Evolutionary conservation across 2,329 filamentous ascomycete genomes (phyloP), one percentile per base, ranked within the genome.

Genomic region (Beauveria rudraprayagi): DNA sequence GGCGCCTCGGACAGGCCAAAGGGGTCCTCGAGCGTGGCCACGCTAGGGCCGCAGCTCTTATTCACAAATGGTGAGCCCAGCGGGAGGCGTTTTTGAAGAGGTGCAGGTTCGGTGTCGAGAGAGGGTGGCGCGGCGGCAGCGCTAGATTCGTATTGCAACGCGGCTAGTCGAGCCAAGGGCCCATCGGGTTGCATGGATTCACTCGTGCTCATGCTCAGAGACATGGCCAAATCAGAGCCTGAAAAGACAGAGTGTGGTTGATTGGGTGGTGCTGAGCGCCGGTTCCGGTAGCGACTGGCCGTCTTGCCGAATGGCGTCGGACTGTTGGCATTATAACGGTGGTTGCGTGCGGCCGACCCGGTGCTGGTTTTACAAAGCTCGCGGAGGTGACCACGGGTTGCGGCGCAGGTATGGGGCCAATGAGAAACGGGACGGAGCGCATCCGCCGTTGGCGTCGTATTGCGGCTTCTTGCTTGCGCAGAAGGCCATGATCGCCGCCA

Each of bases 401-500:
- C 82, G 52, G 81, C 82, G 66, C 80, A 81, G 3, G 83, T 86
- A 69, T 88, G 85, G 28, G 85, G 84, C 85, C 85, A 88, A 65
- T 82, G 76, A 43, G 83, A 78, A 62, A 79, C 87, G 2, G 79
- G 75, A 51, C 76, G 76, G 3, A 75, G 65, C 24, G 69, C 66
- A 58, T 80, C 78, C 0, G 71, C 78, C 10, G 80, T 85, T 6
- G 83, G 83, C 1, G 83, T 86, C 52, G 73, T 76, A 30, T 61
- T 61, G 68, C 80, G 84, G 22, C 80, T 78, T 67, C 80, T 84
- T 67, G 34, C 7, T 14, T 43, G 56, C 55, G 61, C 64, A 59
- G 75, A 71, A 7, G 74, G 67, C 63, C 79, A 84, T 3, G 82
- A 78, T 1, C 84, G 85, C 69, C 84, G 87, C 86, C 86, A 89